These are phyloP conservation scores for Ambrosia trifida DNA, from an alignment of 129 eudicot genomes.

Conservation along the genomic window DNA sequence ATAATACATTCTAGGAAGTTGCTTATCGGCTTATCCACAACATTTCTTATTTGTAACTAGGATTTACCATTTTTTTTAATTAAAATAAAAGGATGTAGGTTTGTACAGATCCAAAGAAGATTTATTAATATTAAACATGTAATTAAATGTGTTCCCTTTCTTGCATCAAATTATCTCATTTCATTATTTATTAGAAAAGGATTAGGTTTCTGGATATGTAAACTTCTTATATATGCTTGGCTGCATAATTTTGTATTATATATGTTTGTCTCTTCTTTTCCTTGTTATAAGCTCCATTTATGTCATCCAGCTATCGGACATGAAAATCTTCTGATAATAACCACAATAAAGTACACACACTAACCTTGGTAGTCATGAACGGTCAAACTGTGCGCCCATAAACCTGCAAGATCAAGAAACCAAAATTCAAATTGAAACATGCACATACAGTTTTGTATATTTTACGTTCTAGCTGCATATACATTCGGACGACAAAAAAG, in stretches of 20 bases:
- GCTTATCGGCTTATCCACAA: neutral
- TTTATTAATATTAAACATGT: neutral
- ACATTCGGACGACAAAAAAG: neutral
- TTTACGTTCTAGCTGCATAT: neutral
- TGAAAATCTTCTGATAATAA: neutral
- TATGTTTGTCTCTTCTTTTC: neutral
- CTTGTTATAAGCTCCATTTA: neutral
- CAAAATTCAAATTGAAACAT: neutral
- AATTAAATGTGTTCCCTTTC: constrained; percentile 11
- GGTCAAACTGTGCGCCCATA: constrained; percentile 82
- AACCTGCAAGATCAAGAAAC: constrained; percentile 45
- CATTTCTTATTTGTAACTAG: neutral
- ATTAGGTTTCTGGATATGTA: neutral
- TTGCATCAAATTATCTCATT: neutral
- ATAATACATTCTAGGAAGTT: neutral
- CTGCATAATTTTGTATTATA: neutral
- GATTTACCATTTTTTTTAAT: neutral
- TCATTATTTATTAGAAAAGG: neutral
- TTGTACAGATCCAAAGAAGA: neutral
- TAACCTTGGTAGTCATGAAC: constrained; percentile 81
- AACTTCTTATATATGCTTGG: neutral
- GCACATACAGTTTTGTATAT: neutral
- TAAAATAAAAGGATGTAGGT: neutral
- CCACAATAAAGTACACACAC: neutral
- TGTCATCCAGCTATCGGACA: constrained; percentile 10